phyloP scores from a whole-genome alignment of 1,284 basidiomycete genomes.

The Trichosporon coremiiforme region DNA sequence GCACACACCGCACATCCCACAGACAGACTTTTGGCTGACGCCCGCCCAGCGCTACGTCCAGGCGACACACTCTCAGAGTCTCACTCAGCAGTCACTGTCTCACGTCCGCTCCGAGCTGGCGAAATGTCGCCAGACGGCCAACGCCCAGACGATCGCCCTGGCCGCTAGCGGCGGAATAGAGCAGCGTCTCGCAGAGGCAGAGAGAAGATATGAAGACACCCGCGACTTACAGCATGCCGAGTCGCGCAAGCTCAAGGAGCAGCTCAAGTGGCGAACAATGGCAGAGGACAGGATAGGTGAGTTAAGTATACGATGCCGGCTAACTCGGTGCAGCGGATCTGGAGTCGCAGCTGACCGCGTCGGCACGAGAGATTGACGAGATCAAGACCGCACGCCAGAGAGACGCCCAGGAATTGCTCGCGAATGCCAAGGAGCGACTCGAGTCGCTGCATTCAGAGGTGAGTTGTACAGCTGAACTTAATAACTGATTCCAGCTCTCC shows the following conservation, averaged over 20 bases:
- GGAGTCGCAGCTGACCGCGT: constrained; percentile 68
- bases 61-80: constrained; percentile 59
- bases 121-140: constrained; percentile 35
- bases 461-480: constrained; percentile 21
- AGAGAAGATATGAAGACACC: constrained; percentile 72
- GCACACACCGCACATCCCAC: neutral
- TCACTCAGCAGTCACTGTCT: constrained; percentile 52
- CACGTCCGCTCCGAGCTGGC: constrained; percentile 50
- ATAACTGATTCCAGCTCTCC: constrained; percentile 35
- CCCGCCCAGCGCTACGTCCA: constrained; percentile 73
- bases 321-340: constrained; percentile 64
- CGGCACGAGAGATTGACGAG: constrained; percentile 66
- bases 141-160: constrained; percentile 33
- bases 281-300: constrained; percentile 48
- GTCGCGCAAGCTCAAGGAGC: constrained; percentile 67
- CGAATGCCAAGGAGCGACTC: constrained; percentile 70
- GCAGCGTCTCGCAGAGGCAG: constrained; percentile 59
- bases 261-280: constrained; percentile 52
- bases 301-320: constrained; percentile 22
- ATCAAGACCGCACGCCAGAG: constrained; percentile 65
- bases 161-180: constrained; percentile 37
- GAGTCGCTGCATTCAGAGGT: constrained; percentile 62
- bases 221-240: constrained; percentile 79
- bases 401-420: constrained; percentile 70
- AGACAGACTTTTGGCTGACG: constrained; percentile 15